Evolutionary conservation across 129 eudicot species (phyloP), one percentile per base, ranked within the genome.

Genomic region (Saussurea involucrata): DNA sequence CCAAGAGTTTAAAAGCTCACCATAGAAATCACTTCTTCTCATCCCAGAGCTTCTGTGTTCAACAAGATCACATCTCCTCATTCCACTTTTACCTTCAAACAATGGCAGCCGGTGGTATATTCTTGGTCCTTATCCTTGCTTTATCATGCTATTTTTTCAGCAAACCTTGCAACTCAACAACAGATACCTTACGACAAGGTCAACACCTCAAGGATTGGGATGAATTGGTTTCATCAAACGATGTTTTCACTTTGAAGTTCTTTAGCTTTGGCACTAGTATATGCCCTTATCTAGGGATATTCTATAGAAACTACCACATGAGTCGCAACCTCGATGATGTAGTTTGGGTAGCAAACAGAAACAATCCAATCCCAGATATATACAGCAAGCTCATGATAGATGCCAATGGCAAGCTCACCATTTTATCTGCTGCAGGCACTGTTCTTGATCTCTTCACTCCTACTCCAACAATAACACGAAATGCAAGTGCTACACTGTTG

Each of bases 161-260:
- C 31, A 76, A 57, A 31, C 63, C 24, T 33, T 77, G 83, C 66
- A 74, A 73, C 73, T 77, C 89, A 13, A 44, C 58, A 77, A 72
- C 33, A 25, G 80, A 80, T 65, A 84, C 83, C 25, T 63, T 84
- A 21, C 61, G 3, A 28, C 88, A 80, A 76, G 85, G 85, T 12
- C 76, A 80, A 70, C 46, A 66, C 10, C 64, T 80, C 29, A 85
- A 66, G 8, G 83, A 81, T 60, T 69, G 88, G 79, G 86, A 81
- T 64, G 71, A 64, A n/a, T 31, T 85, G 32, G n/a, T 55, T 67
- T 83, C 90, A 44, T 65, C 87, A 8, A 83, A 83, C 71, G 36
- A 12, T 18, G 76, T 80, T 37, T 86, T 86, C 36, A 22, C 44
- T 58, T 21, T 87, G 28, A 79, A 76, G 69, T 87, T 84, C 72